Percentiles rank a stretch among this genome's conserved stretches.
Evolutionary conservation across 306 rosid species (phyloP).

Genomic region (Dryas octopetala): DNA sequence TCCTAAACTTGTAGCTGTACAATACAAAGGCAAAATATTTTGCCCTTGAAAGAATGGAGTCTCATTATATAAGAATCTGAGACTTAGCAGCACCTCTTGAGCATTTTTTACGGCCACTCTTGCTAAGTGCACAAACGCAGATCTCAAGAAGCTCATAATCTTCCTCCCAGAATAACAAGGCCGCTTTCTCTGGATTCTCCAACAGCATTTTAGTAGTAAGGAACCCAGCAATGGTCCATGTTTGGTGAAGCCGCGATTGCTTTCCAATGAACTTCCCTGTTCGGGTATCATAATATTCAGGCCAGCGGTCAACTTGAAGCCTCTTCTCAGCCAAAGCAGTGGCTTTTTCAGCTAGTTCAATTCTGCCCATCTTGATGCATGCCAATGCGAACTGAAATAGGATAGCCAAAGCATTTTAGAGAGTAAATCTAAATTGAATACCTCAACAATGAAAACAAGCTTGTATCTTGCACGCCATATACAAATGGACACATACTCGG

Average conservation of each 20-base stretch:
- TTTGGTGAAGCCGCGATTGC: constrained; percentile 77
- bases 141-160: constrained; percentile 84
- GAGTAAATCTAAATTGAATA: not conserved
- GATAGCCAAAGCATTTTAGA: constrained; percentile 8
- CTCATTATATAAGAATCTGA: constrained; percentile 65
- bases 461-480: not conserved
- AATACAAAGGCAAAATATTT: constrained; percentile 19
- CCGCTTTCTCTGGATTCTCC: constrained; percentile 78
- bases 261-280: constrained; percentile 84
- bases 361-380: constrained; percentile 87
- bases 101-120: constrained; percentile 79
- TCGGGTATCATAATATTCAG: constrained; percentile 91
- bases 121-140: constrained; percentile 79
- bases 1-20: constrained; percentile 35
- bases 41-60: constrained; percentile 22
- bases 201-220: constrained; percentile 90
- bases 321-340: constrained; percentile 76
- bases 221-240: constrained; percentile 94
- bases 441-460: not conserved
- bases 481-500: not conserved
- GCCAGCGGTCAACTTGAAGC: constrained; percentile 72
- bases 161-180: constrained; percentile 78
- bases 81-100: constrained; percentile 82
- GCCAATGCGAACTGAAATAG: constrained; percentile 81
- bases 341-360: constrained; percentile 74